These are phyloP conservation scores for Lepiota brunneoincarnata DNA, from an alignment of 768 basidiomycete genomes.

Conservation along the genomic window DNA sequence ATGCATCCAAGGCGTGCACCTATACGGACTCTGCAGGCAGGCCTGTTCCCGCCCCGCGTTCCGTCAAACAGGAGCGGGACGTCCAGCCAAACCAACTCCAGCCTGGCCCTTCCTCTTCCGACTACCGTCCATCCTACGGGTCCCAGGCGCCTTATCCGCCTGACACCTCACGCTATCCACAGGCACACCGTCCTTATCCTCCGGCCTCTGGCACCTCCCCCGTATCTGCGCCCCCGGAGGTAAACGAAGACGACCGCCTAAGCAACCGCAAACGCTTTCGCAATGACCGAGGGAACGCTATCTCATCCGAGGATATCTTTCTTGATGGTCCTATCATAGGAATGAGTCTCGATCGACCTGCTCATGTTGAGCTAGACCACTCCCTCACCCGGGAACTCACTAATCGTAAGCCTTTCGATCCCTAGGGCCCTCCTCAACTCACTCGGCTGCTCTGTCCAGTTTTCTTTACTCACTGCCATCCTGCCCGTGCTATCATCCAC, in stretches of 20 bases:
- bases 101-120: constrained; percentile 14
- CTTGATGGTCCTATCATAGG: constrained; percentile 36
- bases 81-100: constrained; percentile 2
- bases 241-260: constrained; percentile 39
- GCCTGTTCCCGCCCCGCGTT: constrained; percentile 71
- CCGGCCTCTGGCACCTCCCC: constrained; percentile 14
- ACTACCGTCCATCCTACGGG: constrained; percentile 12
- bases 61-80: constrained; percentile 37
- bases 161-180: constrained; percentile 25
- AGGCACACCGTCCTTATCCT: constrained; percentile 17
- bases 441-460: constrained; percentile 39
- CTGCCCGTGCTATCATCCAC: constrained; percentile 73
- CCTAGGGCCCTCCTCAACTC: constrained; percentile 13
- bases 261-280: constrained; percentile 50
- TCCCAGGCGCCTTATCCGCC: constrained; percentile 22
- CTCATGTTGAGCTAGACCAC: constrained; percentile 51
- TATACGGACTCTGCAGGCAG: constrained; percentile 81
- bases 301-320: constrained; percentile 36
- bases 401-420: constrained; percentile 49
- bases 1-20: constrained; percentile 76
- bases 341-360: constrained; percentile 38
- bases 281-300: constrained; percentile 35
- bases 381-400: constrained; percentile 70
- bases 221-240: constrained; percentile 19
- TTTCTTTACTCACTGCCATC: constrained; percentile 82